Base-by-base conservation (phyloP, 805 yeast genomes). In the Candida nemodendra region DNA sequence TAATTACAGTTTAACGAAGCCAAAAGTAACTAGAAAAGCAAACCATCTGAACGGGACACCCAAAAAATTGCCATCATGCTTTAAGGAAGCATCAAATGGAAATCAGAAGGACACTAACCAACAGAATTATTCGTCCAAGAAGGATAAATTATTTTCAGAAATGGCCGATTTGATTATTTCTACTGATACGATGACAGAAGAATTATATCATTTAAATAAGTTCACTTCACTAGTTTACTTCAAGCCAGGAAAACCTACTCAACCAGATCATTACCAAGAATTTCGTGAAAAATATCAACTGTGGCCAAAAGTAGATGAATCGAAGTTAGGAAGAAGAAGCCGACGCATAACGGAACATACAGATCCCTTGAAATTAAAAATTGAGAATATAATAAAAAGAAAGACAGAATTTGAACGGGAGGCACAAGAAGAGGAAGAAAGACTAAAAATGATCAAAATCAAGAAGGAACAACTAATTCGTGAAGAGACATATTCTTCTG, bases 171-270 rank as follows among this genome's bases (percentile, higher is more conserved):
- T 78, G 38, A 57, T 71, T 25, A 58, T 71, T 12, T 61, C 69
- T 26, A 76, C 75, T 54, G 75, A 74, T 34, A 36, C 73, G 4
- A 56, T 75, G 18, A 65, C 76, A 0, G 76, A 78, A 44, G 89
- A 84, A 52, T 60, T 83, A 14, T 82, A 77, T 49, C 87, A 83
- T 53, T 59, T 84, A 18, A 63, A 69, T 39, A 76, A 79, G 47
- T 83, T 72, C 53, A 76, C 78, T 15, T 78, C 86, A 0, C 55
- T 82, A 29, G 75, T 71, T 0, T 76, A 75, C 14, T 84, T 80
- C 74, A 74, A 81, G 45, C 89, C 89, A 0, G 50, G 57, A 12
- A 46, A 51, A 7, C 65, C 67, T 1, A 51, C 63, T 8, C 66
- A 64, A 13, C 64, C 69, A 2, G 61, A 57, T 24, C 44, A 53